Percentiles rank a stretch among this genome's conserved stretches.
phyloP scores from a whole-genome alignment of 1,284 basidiomycete genomes.

The Cryptococcus wingfieldii region DNA sequence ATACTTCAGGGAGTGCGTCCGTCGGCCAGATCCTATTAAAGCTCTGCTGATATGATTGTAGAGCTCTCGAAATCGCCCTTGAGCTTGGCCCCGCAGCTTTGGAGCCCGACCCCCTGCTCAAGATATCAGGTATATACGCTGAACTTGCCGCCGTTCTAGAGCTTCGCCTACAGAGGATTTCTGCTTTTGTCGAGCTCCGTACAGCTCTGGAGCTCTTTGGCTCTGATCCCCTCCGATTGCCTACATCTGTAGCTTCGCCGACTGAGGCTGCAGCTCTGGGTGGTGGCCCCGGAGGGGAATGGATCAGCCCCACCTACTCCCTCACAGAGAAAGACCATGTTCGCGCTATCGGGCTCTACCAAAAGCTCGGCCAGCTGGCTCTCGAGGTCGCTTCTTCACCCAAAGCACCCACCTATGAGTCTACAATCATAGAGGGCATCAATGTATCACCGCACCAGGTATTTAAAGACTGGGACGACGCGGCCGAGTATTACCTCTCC shows the following conservation, averaged over 20 bases:
- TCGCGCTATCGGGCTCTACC: slow-evolving; percentile 41
- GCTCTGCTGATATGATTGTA: not conserved
- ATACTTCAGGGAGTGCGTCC: slow-evolving; percentile 40
- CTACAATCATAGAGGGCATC: slow-evolving; percentile 1
- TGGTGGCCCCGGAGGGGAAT: slow-evolving; percentile 3
- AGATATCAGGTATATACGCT: slow-evolving; percentile 47
- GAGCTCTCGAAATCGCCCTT: slow-evolving; percentile 9
- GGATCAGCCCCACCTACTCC: slow-evolving; percentile 6
- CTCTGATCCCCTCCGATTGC: slow-evolving; percentile 18
- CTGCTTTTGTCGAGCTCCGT: slow-evolving; percentile 33
- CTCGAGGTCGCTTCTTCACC: slow-evolving; percentile 17
- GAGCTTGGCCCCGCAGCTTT: slow-evolving; percentile 17
- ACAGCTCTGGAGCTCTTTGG: slow-evolving; percentile 37
- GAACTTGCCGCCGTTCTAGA: slow-evolving; percentile 41
- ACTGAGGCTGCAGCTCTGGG: not conserved
- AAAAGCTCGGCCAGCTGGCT: slow-evolving; percentile 36
- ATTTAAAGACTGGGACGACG: slow-evolving; percentile 25
- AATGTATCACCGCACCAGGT: not conserved
- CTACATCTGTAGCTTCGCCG: not conserved
- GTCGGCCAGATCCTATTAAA: not conserved
- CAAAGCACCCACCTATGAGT: slow-evolving; percentile 9
- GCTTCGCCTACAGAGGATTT: slow-evolving; percentile 26
- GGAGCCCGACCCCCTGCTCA: slow-evolving; percentile 40
- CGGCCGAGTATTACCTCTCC: slow-evolving; percentile 36
- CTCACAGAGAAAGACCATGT: slow-evolving; percentile 32